A percentile compares a stretch with the other conserved stretches of the same genome.
Conservation (phyloP, 306 rosid genomes). For the Lablab purpureus region DNA sequence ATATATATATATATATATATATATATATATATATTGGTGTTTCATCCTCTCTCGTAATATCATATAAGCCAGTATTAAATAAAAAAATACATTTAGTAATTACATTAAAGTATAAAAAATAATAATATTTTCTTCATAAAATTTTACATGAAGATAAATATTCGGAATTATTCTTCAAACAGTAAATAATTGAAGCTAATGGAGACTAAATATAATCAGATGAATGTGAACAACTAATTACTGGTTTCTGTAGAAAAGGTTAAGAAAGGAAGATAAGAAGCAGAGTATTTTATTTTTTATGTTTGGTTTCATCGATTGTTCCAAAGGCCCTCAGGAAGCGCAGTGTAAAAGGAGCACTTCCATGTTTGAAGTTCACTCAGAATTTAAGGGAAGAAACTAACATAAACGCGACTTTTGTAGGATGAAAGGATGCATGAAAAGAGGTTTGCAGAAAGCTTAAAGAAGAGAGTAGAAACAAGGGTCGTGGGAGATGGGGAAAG, state of each 20-base stretch:
- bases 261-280: background rate
- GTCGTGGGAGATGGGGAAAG: constrained; percentile 40
- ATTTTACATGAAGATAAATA: background rate
- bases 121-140: background rate
- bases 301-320: constrained; percentile 7
- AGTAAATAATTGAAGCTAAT: background rate
- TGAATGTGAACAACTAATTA: constrained; percentile 8
- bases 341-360: background rate
- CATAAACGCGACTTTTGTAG: constrained; percentile 49
- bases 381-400: background rate
- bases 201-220: background rate
- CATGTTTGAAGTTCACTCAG: constrained; percentile 16
- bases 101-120: background rate
- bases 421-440: constrained; percentile 73
- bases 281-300: background rate
- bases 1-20: too few relatives aligned
- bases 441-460: constrained; percentile 64
- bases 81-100: background rate
- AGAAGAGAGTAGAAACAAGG: constrained; percentile 68
- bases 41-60: background rate
- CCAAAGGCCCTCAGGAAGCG: constrained; percentile 8
- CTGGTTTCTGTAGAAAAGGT: background rate
- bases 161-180: background rate
- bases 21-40: background rate
- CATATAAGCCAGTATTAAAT: background rate